Conservation (phyloP, 2,329 filamentous ascomycete genomes). For the Kalmusia sp. region DNA sequence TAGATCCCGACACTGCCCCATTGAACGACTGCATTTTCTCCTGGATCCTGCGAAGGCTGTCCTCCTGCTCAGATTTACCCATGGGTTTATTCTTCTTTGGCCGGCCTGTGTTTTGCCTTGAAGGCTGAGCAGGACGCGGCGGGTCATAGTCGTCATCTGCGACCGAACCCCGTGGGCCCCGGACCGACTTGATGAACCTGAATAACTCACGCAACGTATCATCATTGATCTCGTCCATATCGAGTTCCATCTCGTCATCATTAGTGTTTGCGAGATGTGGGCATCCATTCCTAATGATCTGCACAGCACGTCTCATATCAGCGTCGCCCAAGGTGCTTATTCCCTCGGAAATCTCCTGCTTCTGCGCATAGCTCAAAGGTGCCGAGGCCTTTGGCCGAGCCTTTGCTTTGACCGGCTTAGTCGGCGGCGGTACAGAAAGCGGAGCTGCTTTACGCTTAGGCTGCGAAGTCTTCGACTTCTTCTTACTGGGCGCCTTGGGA, state of each 20-base stretch:
- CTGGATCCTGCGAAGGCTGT: constrained; percentile 69
- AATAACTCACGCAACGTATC: constrained; percentile 63
- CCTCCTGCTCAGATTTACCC: constrained; percentile 75
- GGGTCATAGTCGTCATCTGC: constrained; percentile 56
- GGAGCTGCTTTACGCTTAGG: constrained; percentile 37
- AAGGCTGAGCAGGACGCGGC: constrained; percentile 39
- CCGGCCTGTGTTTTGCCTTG: constrained; percentile 54
- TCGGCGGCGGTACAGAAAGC: constrained; percentile 35
- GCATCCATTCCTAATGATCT: constrained; percentile 87
- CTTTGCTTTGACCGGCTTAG: constrained; percentile 52
- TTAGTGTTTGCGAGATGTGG: constrained; percentile 67
- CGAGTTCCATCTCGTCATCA: constrained; percentile 69
- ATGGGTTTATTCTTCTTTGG: constrained; percentile 80
- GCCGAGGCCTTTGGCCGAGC: constrained; percentile 63
- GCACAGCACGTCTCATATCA: constrained; percentile 81
- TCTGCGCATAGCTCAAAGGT: constrained; percentile 78
- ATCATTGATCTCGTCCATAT: constrained; percentile 66
- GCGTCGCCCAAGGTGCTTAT: constrained; percentile 80
- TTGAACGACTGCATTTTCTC: constrained; percentile 59
- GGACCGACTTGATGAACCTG: constrained; percentile 57
- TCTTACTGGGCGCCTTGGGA: constrained; percentile 54
- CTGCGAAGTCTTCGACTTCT: constrained; percentile 51
- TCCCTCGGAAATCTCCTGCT: constrained; percentile 86
- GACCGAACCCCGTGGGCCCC: constrained; percentile 43
- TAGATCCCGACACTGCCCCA: constrained; percentile 52